Evolutionary conservation across 1,284 basidiomycete species (phyloP).

Genomic region (Ceratorhiza oryzae-sativae): DNA sequence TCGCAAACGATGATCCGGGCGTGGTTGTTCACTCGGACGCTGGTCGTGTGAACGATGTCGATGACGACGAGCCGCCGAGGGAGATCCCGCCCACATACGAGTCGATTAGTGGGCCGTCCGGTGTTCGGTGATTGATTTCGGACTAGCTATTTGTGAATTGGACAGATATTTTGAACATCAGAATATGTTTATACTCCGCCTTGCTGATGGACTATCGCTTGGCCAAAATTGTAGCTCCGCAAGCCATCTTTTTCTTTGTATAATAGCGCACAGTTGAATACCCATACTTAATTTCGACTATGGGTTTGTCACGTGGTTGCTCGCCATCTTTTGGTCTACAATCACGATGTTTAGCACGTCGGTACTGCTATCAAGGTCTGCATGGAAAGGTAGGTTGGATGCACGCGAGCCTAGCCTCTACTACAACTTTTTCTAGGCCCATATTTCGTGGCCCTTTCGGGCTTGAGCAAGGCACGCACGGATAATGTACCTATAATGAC

Average conservation of each 20-base stretch:
- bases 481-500: conserved; percentile 90
- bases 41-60: conserved; percentile 35
- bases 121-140: conserved; percentile 17
- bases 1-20: conserved; percentile 30
- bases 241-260: not conserved
- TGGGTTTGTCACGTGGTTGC: conserved; percentile 7
- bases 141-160: not conserved
- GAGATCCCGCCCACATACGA: conserved; percentile 42
- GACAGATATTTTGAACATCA: not conserved
- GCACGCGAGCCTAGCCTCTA: not conserved
- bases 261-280: not conserved
- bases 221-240: not conserved
- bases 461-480: conserved; percentile 81
- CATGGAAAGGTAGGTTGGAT: conserved; percentile 54
- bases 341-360: conserved; percentile 44
- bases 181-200: not conserved
- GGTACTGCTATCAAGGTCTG: conserved; percentile 49
- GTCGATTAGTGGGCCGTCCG: conserved; percentile 38
- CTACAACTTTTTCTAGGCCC: conserved; percentile 67
- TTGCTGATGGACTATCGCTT: not conserved
- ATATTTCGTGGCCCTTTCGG: conserved; percentile 94
- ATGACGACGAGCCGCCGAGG: conserved; percentile 17
- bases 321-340: not conserved
- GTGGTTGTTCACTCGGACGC: conserved; percentile 40
- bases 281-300: not conserved